A percentile compares a stretch with the other conserved stretches of the same genome.
phyloP scores from a whole-genome alignment of 768 basidiomycete species.

The Auricularia auricula-judae region DNA sequence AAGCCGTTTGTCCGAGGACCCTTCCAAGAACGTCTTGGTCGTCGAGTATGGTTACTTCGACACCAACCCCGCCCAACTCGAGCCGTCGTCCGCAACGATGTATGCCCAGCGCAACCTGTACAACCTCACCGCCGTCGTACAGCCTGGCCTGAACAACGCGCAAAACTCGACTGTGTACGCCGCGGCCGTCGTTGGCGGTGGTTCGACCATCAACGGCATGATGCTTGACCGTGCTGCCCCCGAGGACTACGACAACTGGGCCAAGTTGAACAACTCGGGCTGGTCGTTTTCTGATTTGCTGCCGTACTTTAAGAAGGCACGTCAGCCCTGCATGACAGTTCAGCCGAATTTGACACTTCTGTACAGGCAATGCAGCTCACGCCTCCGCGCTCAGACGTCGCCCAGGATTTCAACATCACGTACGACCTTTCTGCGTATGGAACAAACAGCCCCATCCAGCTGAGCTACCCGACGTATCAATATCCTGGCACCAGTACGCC shows the following conservation, averaged over 20 bases:
- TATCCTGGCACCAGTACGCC: not conserved
- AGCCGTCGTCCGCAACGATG: not conserved
- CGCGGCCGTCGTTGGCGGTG: not conserved
- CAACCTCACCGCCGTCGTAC: not conserved
- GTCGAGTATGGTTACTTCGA: not conserved
- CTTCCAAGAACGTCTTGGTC: not conserved
- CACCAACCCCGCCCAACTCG: not conserved
- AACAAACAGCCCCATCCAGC: not conserved
- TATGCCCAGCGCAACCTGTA: not conserved
- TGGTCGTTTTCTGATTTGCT: constrained; percentile 21
- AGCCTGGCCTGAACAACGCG: not conserved
- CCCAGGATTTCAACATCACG: not conserved
- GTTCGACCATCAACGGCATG: not conserved
- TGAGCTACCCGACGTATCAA: not conserved
- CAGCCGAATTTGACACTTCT: not conserved
- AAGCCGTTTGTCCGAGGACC: constrained; percentile 24
- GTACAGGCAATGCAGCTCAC: not conserved
- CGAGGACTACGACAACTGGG: constrained; percentile 13
- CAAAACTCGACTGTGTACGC: not conserved
- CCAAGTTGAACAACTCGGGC: constrained; percentile 12
- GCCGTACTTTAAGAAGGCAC: constrained; percentile 16
- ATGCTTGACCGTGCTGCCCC: not conserved
- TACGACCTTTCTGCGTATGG: not conserved
- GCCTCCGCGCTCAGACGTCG: not conserved
- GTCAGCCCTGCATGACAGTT: not conserved